Evolutionary conservation across 2,329 filamentous ascomycete genomes (phyloP), one percentile per base, ranked within the genome.

Genomic region (Neofusicoccum cordaticola): DNA sequence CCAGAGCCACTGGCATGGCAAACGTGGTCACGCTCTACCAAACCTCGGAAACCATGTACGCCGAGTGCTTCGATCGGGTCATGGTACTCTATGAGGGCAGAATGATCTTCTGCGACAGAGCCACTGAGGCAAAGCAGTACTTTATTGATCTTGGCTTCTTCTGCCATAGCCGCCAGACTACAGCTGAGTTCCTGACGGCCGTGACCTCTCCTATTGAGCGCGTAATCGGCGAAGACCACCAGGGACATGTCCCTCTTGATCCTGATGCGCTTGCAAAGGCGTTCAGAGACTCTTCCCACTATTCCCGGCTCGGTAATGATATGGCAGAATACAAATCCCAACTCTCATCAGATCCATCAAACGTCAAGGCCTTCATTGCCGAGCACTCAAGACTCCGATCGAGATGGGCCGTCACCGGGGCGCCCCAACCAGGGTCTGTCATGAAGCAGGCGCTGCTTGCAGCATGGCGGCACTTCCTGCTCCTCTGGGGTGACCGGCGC

Each of bases 11-110:
- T 4, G 56, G 56, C 5, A 80, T 88, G 0, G 88, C 89, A 0
- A 87, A 91, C 67, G 83, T 91, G 68, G 86, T 92, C 1, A 87
- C 90, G 12, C 85, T 92, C 9, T 92, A 92, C 66, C 90, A 93
- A 71, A 89, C 90, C 6, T 75, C 75, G 44, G 75, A 79, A 63
- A 73, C 71, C 6, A 66, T 79, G 0, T 79, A 77, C 51, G 67
- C 74, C 7, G 68, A 77, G 1, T 50, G 85, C 0, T 78, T 78
- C 52, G 77, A 78, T 66, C 77, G 77, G 47, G 77, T 79, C 1
- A 56, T 79, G 0, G 64, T 80, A 4, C 76, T 80, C 5, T 73
- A 81, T 48, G 76, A 77, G 44, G 79, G 79, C 2, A 69, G 73
- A 0, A 77, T 75, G 63, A 75, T 73, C 64, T 91, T 90, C 72